phyloP scores from a whole-genome alignment of 805 yeast genomes.

The Peterozyma xylosa region DNA sequence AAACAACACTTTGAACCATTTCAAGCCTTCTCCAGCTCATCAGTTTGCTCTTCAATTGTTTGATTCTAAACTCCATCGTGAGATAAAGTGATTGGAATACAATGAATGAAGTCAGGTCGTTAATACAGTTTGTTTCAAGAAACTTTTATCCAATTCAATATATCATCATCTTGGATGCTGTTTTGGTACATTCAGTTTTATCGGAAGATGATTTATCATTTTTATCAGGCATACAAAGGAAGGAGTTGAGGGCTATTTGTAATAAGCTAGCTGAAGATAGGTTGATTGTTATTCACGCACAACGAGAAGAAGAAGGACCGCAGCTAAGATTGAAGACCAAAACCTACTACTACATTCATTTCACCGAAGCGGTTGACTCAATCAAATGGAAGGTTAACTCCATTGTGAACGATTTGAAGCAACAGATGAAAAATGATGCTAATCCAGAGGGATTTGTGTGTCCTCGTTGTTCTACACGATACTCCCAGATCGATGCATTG shows the following conservation, averaged over 20 bases:
- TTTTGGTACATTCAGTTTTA: slow-evolving; percentile 79
- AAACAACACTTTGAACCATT: no score
- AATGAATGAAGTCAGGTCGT: slow-evolving; percentile 30
- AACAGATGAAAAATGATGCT: slow-evolving; percentile 75
- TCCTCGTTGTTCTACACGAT: slow-evolving; percentile 75
- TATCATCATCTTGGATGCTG: slow-evolving; percentile 79
- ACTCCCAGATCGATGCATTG: slow-evolving; percentile 82
- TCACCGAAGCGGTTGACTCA: slow-evolving; percentile 90
- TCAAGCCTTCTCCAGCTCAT: no score
- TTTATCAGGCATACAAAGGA: slow-evolving; percentile 75
- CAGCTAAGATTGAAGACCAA: slow-evolving; percentile 63
- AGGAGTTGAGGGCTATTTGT: slow-evolving; percentile 78
- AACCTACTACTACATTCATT: slow-evolving; percentile 81
- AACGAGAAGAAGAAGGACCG: slow-evolving; percentile 59
- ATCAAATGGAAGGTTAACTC: slow-evolving; percentile 95
- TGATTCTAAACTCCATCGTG: no score
- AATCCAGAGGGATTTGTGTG: slow-evolving; percentile 94
- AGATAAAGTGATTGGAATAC: neutral
- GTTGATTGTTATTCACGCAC: slow-evolving; percentile 60
- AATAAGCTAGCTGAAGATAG: slow-evolving; percentile 81
- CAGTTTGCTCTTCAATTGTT: no score
- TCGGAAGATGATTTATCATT: slow-evolving; percentile 87
- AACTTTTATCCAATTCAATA: slow-evolving; percentile 85
- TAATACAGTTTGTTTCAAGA: slow-evolving; percentile 74
- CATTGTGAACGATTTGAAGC: slow-evolving; percentile 69